Conservation (phyloP, 2,329 filamentous ascomycete genomes). For the Hymenoscyphus repandus region DNA sequence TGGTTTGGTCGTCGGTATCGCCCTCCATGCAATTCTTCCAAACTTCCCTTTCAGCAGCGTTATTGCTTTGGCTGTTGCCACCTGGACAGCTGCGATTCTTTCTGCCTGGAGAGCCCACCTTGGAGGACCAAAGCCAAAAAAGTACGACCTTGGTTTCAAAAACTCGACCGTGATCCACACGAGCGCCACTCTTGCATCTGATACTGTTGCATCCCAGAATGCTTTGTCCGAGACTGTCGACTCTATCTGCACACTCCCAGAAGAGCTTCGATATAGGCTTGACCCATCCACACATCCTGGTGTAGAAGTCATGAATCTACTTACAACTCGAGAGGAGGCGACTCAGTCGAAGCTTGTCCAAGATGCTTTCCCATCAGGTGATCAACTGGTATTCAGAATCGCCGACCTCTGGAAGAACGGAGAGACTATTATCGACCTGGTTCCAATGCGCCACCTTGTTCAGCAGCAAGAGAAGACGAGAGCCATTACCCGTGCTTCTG, state of each 20-base stretch:
- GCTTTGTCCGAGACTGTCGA: conserved; percentile 1
- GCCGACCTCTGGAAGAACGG: conserved; percentile 12
- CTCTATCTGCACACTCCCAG: not conserved
- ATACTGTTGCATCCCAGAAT: not conserved
- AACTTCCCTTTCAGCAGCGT: conserved; percentile 40
- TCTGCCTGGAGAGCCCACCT: conserved; percentile 43
- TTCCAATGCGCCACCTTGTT: conserved; percentile 15
- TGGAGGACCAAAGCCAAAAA: conserved; percentile 40
- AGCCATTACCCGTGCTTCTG: conserved; percentile 4
- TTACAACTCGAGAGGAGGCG: conserved; percentile 32
- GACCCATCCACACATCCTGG: conserved; percentile 11
- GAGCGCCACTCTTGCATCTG: conserved; percentile 4
- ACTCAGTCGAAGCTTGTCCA: conserved; percentile 19
- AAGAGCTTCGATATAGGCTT: not conserved
- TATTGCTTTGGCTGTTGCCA: conserved; percentile 41
- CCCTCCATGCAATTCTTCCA: conserved; percentile 35
- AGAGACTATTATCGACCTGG: conserved; percentile 10
- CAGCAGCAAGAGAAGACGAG: conserved; percentile 7
- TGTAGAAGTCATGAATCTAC: conserved; percentile 35
- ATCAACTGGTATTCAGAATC: conserved; percentile 25
- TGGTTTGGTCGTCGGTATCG: conserved; percentile 41
- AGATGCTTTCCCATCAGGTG: conserved; percentile 39
- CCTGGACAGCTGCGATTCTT: conserved; percentile 48
- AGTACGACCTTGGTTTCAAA: not conserved
- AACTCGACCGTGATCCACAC: conserved; percentile 6